Percentiles rank a stretch among this genome's conserved stretches.
phyloP scores from a whole-genome alignment of 2,329 filamentous ascomycete genomes.

The Aspergillus tubingensis region DNA sequence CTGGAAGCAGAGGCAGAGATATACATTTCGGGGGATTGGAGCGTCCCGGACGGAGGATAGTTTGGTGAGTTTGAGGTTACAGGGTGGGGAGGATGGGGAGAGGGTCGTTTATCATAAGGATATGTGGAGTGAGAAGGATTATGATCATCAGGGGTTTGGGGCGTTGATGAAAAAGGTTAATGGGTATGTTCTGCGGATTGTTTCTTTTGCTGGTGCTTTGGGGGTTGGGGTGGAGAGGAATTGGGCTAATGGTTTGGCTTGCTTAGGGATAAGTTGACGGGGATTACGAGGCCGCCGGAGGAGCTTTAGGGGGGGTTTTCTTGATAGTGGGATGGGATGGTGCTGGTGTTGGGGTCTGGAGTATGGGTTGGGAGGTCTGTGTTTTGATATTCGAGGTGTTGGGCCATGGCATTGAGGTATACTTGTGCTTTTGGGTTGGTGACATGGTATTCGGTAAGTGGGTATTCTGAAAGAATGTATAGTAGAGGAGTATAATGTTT shows the following conservation, averaged over 20 bases:
- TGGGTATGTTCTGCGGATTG: slow-evolving; percentile 3
- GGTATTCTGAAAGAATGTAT: too few relatives aligned
- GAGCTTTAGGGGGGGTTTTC: neutral
- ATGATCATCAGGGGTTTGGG: slow-evolving; percentile 13
- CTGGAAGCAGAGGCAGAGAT: slow-evolving; percentile 16
- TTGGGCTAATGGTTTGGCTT: neutral
- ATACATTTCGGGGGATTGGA: slow-evolving; percentile 8
- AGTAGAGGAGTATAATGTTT: too few relatives aligned
- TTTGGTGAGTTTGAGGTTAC: slow-evolving; percentile 12
- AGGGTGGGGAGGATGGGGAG: slow-evolving; percentile 4
- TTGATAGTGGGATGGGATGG: too few relatives aligned
- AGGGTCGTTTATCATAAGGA: slow-evolving; percentile 19
- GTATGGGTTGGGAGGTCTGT: neutral
- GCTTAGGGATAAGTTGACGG: slow-evolving; percentile 13
- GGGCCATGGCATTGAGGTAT: too few relatives aligned
- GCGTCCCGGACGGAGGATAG: slow-evolving; percentile 11
- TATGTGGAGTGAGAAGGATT: slow-evolving; percentile 16
- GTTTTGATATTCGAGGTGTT: too few relatives aligned
- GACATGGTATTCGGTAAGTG: too few relatives aligned
- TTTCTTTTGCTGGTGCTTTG: neutral
- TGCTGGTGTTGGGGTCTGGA: too few relatives aligned
- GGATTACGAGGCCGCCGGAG: slow-evolving; percentile 13
- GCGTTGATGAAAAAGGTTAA: slow-evolving; percentile 15
- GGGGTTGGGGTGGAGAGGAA: neutral
- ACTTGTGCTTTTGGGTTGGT: too few relatives aligned